Evolutionary conservation across 148 eudicot genomes (phyloP).

Genomic region (Cornus controversa): DNA sequence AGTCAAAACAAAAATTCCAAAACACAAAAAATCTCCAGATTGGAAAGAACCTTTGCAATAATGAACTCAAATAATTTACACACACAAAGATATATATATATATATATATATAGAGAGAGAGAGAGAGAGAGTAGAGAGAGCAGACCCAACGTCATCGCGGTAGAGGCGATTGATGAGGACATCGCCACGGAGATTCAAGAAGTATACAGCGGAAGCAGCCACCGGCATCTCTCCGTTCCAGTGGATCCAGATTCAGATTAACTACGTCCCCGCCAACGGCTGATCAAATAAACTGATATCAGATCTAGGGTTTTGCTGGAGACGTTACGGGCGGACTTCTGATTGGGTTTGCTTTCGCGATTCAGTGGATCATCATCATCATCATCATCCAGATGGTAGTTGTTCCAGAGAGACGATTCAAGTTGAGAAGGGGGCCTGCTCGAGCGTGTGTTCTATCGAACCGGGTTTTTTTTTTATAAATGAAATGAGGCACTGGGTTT

Average conservation of each 20-base stretch:
- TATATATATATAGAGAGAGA: background rate
- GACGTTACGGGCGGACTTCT: background rate
- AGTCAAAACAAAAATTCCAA: too few species aligned
- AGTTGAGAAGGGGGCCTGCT: too few species aligned
- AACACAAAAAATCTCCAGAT: too few species aligned
- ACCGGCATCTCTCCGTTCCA: slow-evolving; percentile 76
- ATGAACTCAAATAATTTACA: too few species aligned
- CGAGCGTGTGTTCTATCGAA: too few species aligned
- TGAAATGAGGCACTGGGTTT: too few species aligned
- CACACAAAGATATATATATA: too few species aligned
- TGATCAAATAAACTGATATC: slow-evolving; percentile 15
- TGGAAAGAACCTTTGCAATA: too few species aligned
- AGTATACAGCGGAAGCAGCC: slow-evolving; percentile 95
- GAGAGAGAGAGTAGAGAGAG: background rate
- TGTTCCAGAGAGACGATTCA: background rate
- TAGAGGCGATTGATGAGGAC: slow-evolving; percentile 99
- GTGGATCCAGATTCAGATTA: slow-evolving; percentile 20
- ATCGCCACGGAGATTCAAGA: slow-evolving; percentile 96
- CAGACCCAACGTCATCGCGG: slow-evolving; percentile 93
- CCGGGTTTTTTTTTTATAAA: too few species aligned
- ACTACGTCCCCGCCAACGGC: background rate
- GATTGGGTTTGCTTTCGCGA: slow-evolving; percentile 17
- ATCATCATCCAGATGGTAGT: background rate
- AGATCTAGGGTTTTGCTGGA: slow-evolving; percentile 17
- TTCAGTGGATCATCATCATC: slow-evolving; percentile 14